These are phyloP conservation scores for Lipomyces yamanashiensis DNA, from an alignment of 805 yeast genomes.

Conservation along the genomic window DNA sequence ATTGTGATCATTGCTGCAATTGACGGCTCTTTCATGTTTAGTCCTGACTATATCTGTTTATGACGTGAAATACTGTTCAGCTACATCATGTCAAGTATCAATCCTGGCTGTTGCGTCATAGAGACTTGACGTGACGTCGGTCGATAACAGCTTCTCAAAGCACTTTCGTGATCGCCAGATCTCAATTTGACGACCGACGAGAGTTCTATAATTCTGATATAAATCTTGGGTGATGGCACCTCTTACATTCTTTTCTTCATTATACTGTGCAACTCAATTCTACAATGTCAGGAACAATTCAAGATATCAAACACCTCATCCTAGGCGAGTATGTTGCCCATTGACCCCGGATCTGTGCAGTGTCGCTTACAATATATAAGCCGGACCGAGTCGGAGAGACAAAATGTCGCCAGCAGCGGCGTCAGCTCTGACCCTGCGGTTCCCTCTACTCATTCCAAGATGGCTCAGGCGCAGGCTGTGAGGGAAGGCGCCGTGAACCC, in stretches of 20 bases:
- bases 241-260: background rate
- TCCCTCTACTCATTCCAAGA: too few relatives aligned
- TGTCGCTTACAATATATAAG: background rate
- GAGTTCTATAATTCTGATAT: background rate
- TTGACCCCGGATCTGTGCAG: too few relatives aligned
- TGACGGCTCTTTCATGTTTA: too few relatives aligned
- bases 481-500: background rate
- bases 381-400: background rate
- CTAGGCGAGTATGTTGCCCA: slow-evolving; percentile 20
- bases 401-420: too few relatives aligned
- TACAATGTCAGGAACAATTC: slow-evolving; percentile 17
- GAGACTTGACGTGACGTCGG: background rate
- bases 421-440: too few relatives aligned
- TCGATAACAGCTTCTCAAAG: background rate
- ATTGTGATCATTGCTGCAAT: too few relatives aligned
- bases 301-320: slow-evolving; percentile 22
- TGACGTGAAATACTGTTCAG: too few relatives aligned
- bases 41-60: too few relatives aligned
- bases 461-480: slow-evolving; percentile 21
- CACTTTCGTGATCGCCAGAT: slow-evolving; percentile 10
- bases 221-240: background rate
- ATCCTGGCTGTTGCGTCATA: too few relatives aligned
- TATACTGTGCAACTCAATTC: background rate
- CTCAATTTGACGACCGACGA: background rate
- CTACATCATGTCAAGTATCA: too few relatives aligned